These are phyloP conservation scores for Salvia splendens DNA, from an alignment of 257 asterid species.

Conservation along the genomic window DNA sequence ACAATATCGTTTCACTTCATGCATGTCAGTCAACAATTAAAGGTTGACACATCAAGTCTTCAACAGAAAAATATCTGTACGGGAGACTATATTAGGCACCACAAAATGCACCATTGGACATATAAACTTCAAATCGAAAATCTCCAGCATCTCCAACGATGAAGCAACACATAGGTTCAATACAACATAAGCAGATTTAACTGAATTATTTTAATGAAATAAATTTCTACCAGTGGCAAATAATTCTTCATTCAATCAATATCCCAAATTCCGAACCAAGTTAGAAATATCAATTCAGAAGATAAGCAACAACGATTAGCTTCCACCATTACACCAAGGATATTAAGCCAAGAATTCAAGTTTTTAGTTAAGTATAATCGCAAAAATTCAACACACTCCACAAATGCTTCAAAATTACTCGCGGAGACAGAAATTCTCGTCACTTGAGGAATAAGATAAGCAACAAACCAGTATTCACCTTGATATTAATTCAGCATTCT, in stretches of 20 bases:
- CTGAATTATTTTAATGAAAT: not conserved
- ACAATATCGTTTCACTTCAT: too few relatives aligned
- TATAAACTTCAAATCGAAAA: too few relatives aligned
- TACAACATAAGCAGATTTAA: not conserved
- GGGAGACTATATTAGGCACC: too few relatives aligned
- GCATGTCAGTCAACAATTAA: too few relatives aligned
- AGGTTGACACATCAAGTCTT: too few relatives aligned
- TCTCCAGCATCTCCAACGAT: not conserved
- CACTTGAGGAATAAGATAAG: not conserved
- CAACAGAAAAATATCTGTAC: too few relatives aligned
- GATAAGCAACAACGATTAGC: constrained; percentile 11
- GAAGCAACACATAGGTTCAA: not conserved
- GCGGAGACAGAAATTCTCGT: not conserved
- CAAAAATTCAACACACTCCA: not conserved
- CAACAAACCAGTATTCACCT: constrained; percentile 11
- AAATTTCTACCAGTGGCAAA: not conserved
- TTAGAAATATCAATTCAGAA: constrained; percentile 1
- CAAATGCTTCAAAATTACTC: not conserved
- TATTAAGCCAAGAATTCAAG: not conserved
- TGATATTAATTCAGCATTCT: not conserved
- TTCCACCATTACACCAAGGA: not conserved
- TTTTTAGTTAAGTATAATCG: not conserved
- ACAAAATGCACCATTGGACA: too few relatives aligned
- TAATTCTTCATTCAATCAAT: constrained; percentile 5
- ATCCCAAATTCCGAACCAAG: not conserved